Percentiles rank a stretch among this genome's conserved stretches.
These are phyloP conservation scores for Pyracantha coccinea DNA, from an alignment of 331 rosid species.

Conservation along the genomic window DNA sequence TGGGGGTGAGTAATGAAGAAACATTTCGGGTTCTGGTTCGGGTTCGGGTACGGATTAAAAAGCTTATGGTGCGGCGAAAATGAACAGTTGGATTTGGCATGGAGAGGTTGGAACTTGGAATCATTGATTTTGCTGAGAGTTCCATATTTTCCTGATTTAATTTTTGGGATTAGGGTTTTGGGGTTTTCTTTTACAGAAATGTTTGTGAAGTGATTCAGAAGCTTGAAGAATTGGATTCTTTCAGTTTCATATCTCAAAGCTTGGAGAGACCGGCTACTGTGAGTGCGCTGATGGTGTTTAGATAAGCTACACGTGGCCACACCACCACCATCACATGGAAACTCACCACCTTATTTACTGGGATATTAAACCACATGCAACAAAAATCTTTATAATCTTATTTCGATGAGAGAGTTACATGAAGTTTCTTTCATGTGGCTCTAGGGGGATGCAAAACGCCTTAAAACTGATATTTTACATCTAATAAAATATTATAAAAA, in stretches of 20 bases:
- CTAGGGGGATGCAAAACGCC: too few relatives aligned
- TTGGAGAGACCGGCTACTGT: too few relatives aligned
- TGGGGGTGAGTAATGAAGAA: not conserved
- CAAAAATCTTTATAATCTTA: too few relatives aligned
- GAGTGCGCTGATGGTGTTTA: not conserved
- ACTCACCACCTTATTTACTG: accelerated
- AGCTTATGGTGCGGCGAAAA: too few relatives aligned
- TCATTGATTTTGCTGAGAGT: conserved; percentile 1
- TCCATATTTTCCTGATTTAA: not conserved
- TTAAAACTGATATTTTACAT: too few relatives aligned
- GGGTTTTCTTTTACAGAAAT: not conserved
- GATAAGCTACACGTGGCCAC: conserved; percentile 15
- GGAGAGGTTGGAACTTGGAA: not conserved
- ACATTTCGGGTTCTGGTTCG: conserved; percentile 13
- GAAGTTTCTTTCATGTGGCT: too few relatives aligned
- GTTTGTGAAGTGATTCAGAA: not conserved
- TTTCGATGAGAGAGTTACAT: too few relatives aligned
- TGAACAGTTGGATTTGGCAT: not conserved
- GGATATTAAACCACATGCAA: too few relatives aligned
- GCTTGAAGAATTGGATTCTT: not conserved
- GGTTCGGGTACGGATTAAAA: not conserved
- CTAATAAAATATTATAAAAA: too few relatives aligned
- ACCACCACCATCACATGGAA: not conserved
- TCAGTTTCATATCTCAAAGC: too few relatives aligned
- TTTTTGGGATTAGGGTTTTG: not conserved